phyloP scores from a whole-genome alignment of 305 asterid genomes.

The Rubia tinctorum region DNA sequence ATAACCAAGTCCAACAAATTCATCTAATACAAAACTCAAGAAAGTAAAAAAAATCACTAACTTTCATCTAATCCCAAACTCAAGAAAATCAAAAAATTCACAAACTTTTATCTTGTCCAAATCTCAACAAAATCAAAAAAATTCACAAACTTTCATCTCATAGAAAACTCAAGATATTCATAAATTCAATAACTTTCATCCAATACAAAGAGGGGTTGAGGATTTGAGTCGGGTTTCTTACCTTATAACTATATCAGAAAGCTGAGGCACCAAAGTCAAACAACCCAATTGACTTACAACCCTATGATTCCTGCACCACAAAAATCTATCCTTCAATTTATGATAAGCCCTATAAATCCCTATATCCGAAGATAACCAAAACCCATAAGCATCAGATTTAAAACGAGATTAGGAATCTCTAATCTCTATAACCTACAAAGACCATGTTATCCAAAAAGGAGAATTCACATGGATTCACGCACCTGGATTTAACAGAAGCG shows the following conservation, averaged over 20 bases:
- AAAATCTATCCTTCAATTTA: not conserved
- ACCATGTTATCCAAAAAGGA: not conserved
- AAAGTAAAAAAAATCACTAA: too few relatives aligned
- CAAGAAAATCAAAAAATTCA: not conserved
- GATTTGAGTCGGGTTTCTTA: constrained; percentile 24
- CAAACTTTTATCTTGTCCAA: too few relatives aligned
- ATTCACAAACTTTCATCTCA: not conserved
- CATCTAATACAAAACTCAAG: not conserved
- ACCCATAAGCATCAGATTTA: not conserved
- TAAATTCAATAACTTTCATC: not conserved
- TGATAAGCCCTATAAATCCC: not conserved
- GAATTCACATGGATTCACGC: not conserved
- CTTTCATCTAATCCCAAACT: not conserved
- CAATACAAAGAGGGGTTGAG: not conserved
- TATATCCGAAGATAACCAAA: not conserved
- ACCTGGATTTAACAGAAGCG: not conserved
- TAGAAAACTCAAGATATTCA: not conserved
- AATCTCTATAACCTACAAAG: not conserved
- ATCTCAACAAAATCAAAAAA: too few relatives aligned
- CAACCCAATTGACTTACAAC: not conserved
- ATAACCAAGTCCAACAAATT: not conserved
- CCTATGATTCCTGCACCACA: not conserved
- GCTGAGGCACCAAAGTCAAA: not conserved
- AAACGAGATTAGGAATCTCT: not conserved
- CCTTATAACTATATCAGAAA: constrained; percentile 22